Evolutionary conservation across 768 basidiomycete species (phyloP).

Genomic region (Pleurotus platypus): DNA sequence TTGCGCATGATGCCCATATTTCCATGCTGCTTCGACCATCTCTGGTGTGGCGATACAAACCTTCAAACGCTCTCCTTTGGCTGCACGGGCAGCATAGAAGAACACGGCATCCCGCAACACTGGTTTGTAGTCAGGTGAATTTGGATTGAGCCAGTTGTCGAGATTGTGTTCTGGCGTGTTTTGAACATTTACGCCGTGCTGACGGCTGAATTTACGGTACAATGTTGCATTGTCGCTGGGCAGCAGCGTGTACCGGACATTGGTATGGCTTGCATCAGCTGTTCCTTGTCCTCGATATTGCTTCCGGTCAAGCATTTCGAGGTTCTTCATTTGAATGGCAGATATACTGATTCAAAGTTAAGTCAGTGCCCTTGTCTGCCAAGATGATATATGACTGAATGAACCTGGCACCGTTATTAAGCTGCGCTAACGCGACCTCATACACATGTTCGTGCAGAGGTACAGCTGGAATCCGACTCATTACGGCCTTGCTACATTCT

Average conservation of each 20-base stretch:
- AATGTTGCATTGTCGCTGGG: conserved; percentile 6
- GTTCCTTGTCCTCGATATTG: neutral
- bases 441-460: conserved; percentile 30
- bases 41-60: conserved; percentile 21
- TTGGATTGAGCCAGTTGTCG: conserved; percentile 21
- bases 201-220: conserved; percentile 15
- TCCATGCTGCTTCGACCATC: conserved; percentile 18
- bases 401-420: conserved; percentile 11
- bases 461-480: conserved; percentile 19
- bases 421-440: conserved; percentile 16
- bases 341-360: neutral
- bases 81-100: conserved; percentile 16
- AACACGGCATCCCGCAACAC: conserved; percentile 17
- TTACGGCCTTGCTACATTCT: conserved; percentile 15
- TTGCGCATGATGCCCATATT: conserved; percentile 16
- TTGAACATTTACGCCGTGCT: conserved; percentile 11
- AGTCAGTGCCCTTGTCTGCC: no score
- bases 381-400: no score
- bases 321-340: neutral
- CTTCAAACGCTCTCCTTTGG: conserved; percentile 16
- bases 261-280: neutral
- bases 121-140: conserved; percentile 14
- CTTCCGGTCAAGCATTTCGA: neutral
- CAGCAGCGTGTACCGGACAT: neutral
- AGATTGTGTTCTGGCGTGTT: conserved; percentile 16